These are phyloP conservation scores for Ophiostoma populinum DNA, from an alignment of 2,329 filamentous ascomycete species.

Conservation along the genomic window DNA sequence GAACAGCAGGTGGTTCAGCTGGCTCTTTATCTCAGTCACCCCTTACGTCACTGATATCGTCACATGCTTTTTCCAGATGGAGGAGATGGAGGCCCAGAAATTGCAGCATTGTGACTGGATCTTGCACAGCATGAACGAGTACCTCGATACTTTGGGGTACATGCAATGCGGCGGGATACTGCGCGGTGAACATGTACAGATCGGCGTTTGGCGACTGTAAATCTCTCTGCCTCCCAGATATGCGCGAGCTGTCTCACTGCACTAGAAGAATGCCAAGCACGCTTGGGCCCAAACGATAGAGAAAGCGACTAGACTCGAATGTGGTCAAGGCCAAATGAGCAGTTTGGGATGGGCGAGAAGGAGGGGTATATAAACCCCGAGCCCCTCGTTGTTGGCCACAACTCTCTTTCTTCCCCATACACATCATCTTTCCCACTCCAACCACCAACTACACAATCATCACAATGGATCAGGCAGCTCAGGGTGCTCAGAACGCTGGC, in stretches of 20 bases:
- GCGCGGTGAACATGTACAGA: too few relatives aligned
- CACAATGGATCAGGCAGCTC: constrained; percentile 3
- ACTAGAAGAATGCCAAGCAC: constrained; percentile 1
- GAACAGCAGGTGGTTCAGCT: too few relatives aligned
- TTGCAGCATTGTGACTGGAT: too few relatives aligned
- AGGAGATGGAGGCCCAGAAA: too few relatives aligned
- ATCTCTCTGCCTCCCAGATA: too few relatives aligned
- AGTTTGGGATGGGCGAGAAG: background rate
- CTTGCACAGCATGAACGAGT: too few relatives aligned
- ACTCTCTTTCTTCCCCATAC: background rate
- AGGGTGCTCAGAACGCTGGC: background rate
- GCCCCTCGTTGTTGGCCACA: background rate
- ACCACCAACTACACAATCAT: background rate
- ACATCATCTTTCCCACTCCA: background rate
- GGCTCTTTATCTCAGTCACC: background rate
- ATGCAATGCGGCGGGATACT: too few relatives aligned
- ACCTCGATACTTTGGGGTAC: too few relatives aligned
- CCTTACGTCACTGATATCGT: constrained; percentile 1
- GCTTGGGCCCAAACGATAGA: too few relatives aligned
- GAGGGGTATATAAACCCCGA: constrained; percentile 2
- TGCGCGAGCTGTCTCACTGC: too few relatives aligned
- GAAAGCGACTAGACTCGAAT: background rate
- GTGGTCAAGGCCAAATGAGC: background rate
- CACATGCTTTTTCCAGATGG: background rate
- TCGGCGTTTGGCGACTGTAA: too few relatives aligned